These are phyloP conservation scores for Herpetospermum pedunculosum DNA, from an alignment of 306 rosid species.

Conservation along the genomic window DNA sequence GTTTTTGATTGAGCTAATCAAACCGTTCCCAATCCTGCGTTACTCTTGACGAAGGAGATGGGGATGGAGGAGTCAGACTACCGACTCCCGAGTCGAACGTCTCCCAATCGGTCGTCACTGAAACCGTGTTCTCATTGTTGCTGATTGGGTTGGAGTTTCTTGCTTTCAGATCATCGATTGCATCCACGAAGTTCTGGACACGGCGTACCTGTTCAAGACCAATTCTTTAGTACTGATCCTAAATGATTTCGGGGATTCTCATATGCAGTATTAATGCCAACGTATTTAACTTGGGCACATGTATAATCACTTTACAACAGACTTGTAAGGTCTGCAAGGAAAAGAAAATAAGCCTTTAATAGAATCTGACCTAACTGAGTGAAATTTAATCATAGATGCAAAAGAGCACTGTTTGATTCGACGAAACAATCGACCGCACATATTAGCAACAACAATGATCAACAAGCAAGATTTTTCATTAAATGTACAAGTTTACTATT, in stretches of 20 bases:
- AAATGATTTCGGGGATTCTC: not conserved
- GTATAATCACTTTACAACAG: not conserved
- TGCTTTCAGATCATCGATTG: slow-evolving; percentile 43
- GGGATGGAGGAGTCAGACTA: slow-evolving; percentile 47
- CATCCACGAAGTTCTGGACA: slow-evolving; percentile 61
- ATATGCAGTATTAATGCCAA: not conserved
- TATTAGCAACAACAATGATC: not conserved
- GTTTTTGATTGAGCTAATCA: slow-evolving; percentile 25
- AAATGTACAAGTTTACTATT: not conserved
- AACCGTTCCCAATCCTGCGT: slow-evolving; percentile 39
- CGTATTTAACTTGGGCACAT: not conserved
- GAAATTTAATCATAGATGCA: not conserved
- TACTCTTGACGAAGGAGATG: slow-evolving; percentile 34
- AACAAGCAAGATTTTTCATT: not conserved
- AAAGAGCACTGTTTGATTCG: not conserved
- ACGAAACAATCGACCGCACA: not conserved
- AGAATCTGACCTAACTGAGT: not conserved
- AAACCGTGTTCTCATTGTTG: slow-evolving; percentile 34
- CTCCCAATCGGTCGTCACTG: slow-evolving; percentile 60
- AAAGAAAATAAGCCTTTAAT: not conserved
- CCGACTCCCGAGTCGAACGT: slow-evolving; percentile 54
- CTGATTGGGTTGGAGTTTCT: slow-evolving; percentile 40
- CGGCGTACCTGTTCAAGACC: slow-evolving; percentile 53
- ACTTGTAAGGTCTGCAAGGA: not conserved
- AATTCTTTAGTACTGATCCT: not conserved